Evolutionary conservation across 305 asterid species (phyloP).

Genomic region (Rubia peregrina): DNA sequence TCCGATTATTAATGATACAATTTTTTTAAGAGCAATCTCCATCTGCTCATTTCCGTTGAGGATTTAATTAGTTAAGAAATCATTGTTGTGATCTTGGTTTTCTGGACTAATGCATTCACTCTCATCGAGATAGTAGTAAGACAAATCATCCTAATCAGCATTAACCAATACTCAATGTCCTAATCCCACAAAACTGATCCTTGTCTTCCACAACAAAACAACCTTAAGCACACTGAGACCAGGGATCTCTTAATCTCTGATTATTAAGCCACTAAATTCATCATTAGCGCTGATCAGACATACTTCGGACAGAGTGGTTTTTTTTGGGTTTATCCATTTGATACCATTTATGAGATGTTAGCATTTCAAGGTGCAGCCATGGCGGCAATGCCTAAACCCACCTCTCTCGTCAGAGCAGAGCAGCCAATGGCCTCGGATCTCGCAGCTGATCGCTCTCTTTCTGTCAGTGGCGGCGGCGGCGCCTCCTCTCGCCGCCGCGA

Average conservation of each 20-base stretch:
- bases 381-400: conserved; percentile 56
- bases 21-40: too few species aligned
- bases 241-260: neutral
- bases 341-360: conserved; percentile 6
- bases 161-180: neutral
- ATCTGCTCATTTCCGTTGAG: neutral
- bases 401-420: conserved; percentile 55
- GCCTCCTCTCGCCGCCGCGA: conserved; percentile 62
- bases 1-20: too few species aligned
- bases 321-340: neutral
- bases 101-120: neutral
- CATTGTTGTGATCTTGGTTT: neutral
- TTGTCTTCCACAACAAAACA: neutral
- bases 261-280: neutral
- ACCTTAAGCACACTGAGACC: neutral
- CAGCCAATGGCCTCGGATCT: conserved; percentile 55
- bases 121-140: neutral
- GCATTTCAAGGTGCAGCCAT: conserved; percentile 27
- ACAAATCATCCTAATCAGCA: conserved; percentile 9
- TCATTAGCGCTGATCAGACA: neutral
- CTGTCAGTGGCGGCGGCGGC: conserved; percentile 15
- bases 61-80: neutral
- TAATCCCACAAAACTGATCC: neutral
- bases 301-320: neutral
- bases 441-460: conserved; percentile 36